Base-by-base conservation (phyloP, 2,329 filamentous ascomycete genomes). In the Talaromyces amestolkiae region DNA sequence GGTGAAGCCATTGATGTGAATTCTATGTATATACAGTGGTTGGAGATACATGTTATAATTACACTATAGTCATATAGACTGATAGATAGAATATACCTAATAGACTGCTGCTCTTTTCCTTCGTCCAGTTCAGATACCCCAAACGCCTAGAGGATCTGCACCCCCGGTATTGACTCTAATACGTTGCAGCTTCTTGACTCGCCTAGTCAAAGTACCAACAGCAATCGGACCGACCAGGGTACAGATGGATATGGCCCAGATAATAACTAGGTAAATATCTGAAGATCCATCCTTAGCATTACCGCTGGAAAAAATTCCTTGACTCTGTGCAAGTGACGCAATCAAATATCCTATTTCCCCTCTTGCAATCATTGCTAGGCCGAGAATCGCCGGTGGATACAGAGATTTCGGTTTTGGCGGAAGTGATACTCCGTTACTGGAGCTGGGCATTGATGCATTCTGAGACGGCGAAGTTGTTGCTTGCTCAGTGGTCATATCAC, bases 331-430 rank as follows among this genome's bases (percentile, higher is more conserved):
- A 0, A 93, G 75, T 0, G 88, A 86, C 0, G 88, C 87, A 67
- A 95, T 91, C 51, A 94, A 75, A 67, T 92, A 92, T 0, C 91
- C 90, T 39, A 94, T 91, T 73, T 95, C 91, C 0, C 91, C 91
- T n/a, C 91, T 83, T 0, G 91, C 87, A 0, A 90, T 85, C 91
- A 94, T 94, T 2, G 86, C 86, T 19, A 84, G 80, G 0, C 88
- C 88, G 0, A 93, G 77, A 2, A 93, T 87, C 0, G 84, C 81
- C 0, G 87, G 83, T 0, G 90, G 89, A 67, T 92, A 89, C 0
- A 91, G 77, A 0, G 89, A 92, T 3, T 83, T 75, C 0, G 87
- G 85, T 58, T 84, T 86, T 0, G 78, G 71, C 6, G 78, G 72
- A 1, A 68, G 58, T 10, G 47, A 45, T 6, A 35, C 10, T 5